These are phyloP conservation scores for Fusarium neocosmosporiellum DNA, from an alignment of 2,329 filamentous ascomycete genomes.

Conservation along the genomic window DNA sequence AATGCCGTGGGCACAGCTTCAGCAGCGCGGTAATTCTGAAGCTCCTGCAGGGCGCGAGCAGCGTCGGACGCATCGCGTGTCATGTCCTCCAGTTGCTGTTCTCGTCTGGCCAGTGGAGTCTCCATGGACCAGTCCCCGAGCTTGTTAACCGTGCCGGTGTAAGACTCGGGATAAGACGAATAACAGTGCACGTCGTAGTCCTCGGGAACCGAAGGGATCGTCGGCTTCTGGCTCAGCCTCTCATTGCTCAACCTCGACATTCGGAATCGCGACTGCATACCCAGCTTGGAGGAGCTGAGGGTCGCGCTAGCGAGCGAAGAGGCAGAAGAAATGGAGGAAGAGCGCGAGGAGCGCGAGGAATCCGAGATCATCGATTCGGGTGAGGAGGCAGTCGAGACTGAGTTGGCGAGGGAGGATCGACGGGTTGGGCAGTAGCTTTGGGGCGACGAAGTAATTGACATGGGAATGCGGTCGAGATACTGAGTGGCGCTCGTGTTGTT, in stretches of 20 bases:
- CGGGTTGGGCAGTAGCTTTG: conserved; percentile 61
- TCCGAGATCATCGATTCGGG: conserved; percentile 77
- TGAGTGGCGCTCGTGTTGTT: conserved; percentile 59
- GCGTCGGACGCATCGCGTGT: conserved; percentile 61
- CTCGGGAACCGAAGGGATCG: conserved; percentile 68
- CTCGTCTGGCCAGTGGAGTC: conserved; percentile 58
- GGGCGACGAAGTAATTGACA: conserved; percentile 62
- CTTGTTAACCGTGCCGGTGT: conserved; percentile 64
- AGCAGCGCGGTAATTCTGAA: conserved; percentile 64
- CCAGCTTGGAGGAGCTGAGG: conserved; percentile 60
- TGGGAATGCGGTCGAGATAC: conserved; percentile 64
- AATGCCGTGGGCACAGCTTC: conserved; percentile 51
- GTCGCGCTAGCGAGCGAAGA: conserved; percentile 71
- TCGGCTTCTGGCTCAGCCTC: conserved; percentile 63
- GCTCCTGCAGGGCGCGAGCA: conserved; percentile 68
- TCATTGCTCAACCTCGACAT: conserved; percentile 68
- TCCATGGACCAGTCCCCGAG: conserved; percentile 62
- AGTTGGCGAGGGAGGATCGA: conserved; percentile 72
- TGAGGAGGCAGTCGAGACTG: conserved; percentile 71
- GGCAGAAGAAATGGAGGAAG: conserved; percentile 72
- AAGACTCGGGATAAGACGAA: conserved; percentile 68
- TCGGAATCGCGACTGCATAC: conserved; percentile 73
- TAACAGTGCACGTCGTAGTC: conserved; percentile 63
- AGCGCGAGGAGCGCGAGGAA: conserved; percentile 69
- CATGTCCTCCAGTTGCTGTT: conserved; percentile 59